Evolutionary conservation across 345 rosid genomes (phyloP), one percentile per base, ranked within the genome.

Genomic region (Aethionema arabicum): DNA sequence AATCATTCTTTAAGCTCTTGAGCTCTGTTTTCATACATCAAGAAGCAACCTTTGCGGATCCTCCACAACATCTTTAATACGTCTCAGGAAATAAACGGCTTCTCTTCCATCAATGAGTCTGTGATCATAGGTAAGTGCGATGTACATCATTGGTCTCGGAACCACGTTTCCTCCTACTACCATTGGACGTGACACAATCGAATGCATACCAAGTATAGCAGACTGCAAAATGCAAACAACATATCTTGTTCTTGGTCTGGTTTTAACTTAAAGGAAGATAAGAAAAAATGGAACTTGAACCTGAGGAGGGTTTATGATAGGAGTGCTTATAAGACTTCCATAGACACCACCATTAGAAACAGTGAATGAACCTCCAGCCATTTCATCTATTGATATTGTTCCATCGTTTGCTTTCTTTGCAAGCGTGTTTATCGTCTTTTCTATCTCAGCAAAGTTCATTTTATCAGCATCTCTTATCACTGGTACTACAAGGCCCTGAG

Each of bases 241-340:
- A 21, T 21, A 21, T 21, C 38, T 5, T 35, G 8, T 35, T 35
- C 38, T 35, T 35, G 38, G 8, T 35, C 8, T 35, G 8, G 38
- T 35, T 4, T 21, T 21, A 21, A 21, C 27, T 2, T 21, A 21
- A n/a, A n/a, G n/a, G n/a, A n/a, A n/a, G 27, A 21, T 21, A 21
- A 35, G 38, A 35, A 8, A 8, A 5, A 0, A 8, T 35, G 38
- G 6, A 30, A 5, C 33, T 29, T 59, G 41, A 32, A 91, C 98
- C 98, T 91, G 98, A 41, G 98, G 96, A 41, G 98, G 98, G 70
- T 91, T 91, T 74, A 91, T 91, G 67, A 91, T 91, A 11, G 98
- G 98, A 53, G 96, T 91, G 63, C 98, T 91, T 68, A 88, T 38
- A 13, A 88, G 96, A 66, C 98, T 91, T 61, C 98, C 98, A 47